Percentiles rank a stretch among this genome's conserved stretches.
Conservation (phyloP, 768 basidiomycete genomes). For the Suillus subalutaceus region DNA sequence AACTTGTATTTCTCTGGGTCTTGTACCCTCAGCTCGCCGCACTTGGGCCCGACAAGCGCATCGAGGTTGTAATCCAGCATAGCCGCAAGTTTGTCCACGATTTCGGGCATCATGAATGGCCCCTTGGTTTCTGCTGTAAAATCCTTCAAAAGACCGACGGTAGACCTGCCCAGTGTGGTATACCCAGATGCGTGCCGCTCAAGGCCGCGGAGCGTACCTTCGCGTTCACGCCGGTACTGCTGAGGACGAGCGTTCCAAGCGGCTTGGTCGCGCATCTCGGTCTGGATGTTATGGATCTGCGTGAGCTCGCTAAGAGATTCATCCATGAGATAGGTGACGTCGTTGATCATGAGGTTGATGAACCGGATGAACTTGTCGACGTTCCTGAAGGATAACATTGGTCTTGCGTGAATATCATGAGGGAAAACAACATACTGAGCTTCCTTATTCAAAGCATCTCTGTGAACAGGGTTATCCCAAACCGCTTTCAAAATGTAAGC, state of each 20-base stretch:
- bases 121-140: slow-evolving; percentile 91
- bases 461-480: slow-evolving; percentile 89
- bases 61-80: slow-evolving; percentile 96
- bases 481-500: slow-evolving; percentile 85
- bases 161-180: slow-evolving; percentile 82
- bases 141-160: slow-evolving; percentile 86
- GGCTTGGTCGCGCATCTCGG: slow-evolving; percentile 76
- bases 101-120: slow-evolving; percentile 96
- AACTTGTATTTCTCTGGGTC: slow-evolving; percentile 90
- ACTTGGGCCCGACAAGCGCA: slow-evolving; percentile 86
- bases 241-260: slow-evolving; percentile 68
- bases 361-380: slow-evolving; percentile 95
- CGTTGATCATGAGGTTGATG: slow-evolving; percentile 98
- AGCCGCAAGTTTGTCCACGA: slow-evolving; percentile 91
- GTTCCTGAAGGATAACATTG: slow-evolving; percentile 50
- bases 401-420: background rate
- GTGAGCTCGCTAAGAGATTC: slow-evolving; percentile 89
- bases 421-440: slow-evolving; percentile 54
- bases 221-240: slow-evolving; percentile 84
- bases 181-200: slow-evolving; percentile 88
- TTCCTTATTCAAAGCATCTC: slow-evolving; percentile 82
- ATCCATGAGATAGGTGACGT: slow-evolving; percentile 97
- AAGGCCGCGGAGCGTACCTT: slow-evolving; percentile 72
- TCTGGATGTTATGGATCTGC: slow-evolving; percentile 86
- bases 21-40: slow-evolving; percentile 81